Evolutionary conservation across 1,284 basidiomycete species (phyloP).

Genomic region (Sanguinoderma infundibulare): DNA sequence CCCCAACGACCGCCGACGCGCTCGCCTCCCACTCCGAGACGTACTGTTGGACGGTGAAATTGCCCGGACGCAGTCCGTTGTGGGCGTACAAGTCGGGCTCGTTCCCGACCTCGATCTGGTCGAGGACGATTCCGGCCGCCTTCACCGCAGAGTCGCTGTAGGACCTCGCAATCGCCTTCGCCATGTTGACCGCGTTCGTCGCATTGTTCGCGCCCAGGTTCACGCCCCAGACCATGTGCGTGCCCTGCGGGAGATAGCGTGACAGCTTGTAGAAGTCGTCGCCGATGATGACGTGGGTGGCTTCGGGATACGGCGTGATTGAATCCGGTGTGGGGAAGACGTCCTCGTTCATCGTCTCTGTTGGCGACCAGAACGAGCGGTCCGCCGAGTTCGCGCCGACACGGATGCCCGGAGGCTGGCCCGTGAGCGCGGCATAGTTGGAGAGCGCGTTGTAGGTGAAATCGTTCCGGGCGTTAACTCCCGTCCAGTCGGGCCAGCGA

Average conservation of each 20-base stretch:
- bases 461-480: slow-evolving; percentile 49
- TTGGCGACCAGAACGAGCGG: slow-evolving; percentile 55
- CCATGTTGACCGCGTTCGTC: slow-evolving; percentile 61
- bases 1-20: slow-evolving; percentile 34
- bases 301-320: slow-evolving; percentile 65
- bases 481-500: slow-evolving; percentile 68
- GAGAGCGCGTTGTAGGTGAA: slow-evolving; percentile 62
- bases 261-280: slow-evolving; percentile 59
- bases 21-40: slow-evolving; percentile 51
- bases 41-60: slow-evolving; percentile 54
- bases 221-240: slow-evolving; percentile 67
- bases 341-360: slow-evolving; percentile 52
- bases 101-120: slow-evolving; percentile 42
- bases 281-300: slow-evolving; percentile 57
- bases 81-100: slow-evolving; percentile 63
- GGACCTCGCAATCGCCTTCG: slow-evolving; percentile 54
- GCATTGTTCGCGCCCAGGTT: slow-evolving; percentile 61
- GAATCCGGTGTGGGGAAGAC: slow-evolving; percentile 53
- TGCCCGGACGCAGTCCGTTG: slow-evolving; percentile 50
- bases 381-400: slow-evolving; percentile 70
- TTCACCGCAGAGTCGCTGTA: slow-evolving; percentile 50
- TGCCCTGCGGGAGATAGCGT: slow-evolving; percentile 56
- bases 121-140: slow-evolving; percentile 42
- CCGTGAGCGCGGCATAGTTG: slow-evolving; percentile 55
- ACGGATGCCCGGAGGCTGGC: slow-evolving; percentile 56